Base-by-base conservation (phyloP, 163 green algal species). In the Coccomyxa subellipsoidea region DNA sequence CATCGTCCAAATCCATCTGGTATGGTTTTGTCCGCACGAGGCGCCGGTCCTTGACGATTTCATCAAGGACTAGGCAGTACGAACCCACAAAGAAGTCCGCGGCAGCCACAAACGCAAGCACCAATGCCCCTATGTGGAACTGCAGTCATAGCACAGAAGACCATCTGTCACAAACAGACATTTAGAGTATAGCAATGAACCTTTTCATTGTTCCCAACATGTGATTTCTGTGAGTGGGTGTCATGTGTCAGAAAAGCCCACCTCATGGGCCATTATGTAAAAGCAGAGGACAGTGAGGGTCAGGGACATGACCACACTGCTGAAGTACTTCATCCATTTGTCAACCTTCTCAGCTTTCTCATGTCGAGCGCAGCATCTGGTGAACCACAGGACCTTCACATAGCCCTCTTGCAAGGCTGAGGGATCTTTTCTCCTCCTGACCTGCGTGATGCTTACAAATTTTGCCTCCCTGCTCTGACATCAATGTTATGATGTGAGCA, bases 1-100 rank as follows among this genome's bases (percentile, higher is more conserved):
- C 66, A 23, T 73, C 66, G 32, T 73, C 66, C 66, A 73, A 34
- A 18, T 73, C 66, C 66, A 73, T 73, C 66, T 73, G 66, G 66
- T 73, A 73, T n/a, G 66, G 66, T 23, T 73, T 73, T 32, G 66
- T 73, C 66, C 66, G 27, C 66, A 73, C 66, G 29, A 73, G 66
- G 29, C 66, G 66, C 66, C 66, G n/a, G 10, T 73, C 66, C 8
- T 73, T 73, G 21, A 73, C 66, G 10, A 73, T 32, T 34, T 73
- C 66, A 73, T 73, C 66, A 18, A 73, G 18, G 21, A 73, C 66
- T 18, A 73, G 29, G 29, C 27, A 32, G 66, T 73, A 73, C 27
- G n/a, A 36, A 8, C 66, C 66, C n/a, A 73, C n/a, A 8, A 27
- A 8, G 1, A 73, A 73, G 66, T 73, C 66, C 4, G 66, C 66